Percentiles rank a stretch among this genome's conserved stretches.
phyloP scores from a whole-genome alignment of 768 basidiomycete species.

The Tulasnella sp. region DNA sequence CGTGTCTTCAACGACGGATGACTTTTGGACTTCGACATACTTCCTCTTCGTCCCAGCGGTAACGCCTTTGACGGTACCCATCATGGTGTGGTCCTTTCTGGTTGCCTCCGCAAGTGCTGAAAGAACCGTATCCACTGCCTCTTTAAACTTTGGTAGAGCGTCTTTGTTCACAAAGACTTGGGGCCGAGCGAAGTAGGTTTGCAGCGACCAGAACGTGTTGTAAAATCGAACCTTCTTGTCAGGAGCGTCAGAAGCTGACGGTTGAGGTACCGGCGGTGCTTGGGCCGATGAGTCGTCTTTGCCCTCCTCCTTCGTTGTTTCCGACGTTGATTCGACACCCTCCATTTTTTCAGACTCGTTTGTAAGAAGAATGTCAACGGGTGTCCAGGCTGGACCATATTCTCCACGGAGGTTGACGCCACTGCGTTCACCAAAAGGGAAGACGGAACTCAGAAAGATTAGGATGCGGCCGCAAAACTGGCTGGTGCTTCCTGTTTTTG shows the following conservation, averaged over 20 bases:
- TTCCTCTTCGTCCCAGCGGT: conserved; percentile 35
- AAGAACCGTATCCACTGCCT: conserved; percentile 57
- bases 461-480: conserved; percentile 83
- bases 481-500: conserved; percentile 73
- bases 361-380: conserved; percentile 21
- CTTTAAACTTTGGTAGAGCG: conserved; percentile 52
- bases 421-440: conserved; percentile 77
- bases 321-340: conserved; percentile 21
- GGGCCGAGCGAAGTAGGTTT: conserved; percentile 73
- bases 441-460: conserved; percentile 73
- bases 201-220: conserved; percentile 80
- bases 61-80: conserved; percentile 49
- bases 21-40: conserved; percentile 39
- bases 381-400: conserved; percentile 60
- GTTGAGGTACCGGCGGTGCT: conserved; percentile 23
- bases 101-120: conserved; percentile 77
- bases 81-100: conserved; percentile 76
- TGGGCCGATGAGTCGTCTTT: conserved; percentile 1
- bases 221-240: conserved; percentile 71
- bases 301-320: neutral
- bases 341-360: conserved; percentile 31
- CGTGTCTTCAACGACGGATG: conserved; percentile 21
- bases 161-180: conserved; percentile 46
- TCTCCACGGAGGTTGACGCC: conserved; percentile 87
- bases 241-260: conserved; percentile 10